Base-by-base conservation (phyloP, 139 green algal species). In the Asterochloris sp. region DNA sequence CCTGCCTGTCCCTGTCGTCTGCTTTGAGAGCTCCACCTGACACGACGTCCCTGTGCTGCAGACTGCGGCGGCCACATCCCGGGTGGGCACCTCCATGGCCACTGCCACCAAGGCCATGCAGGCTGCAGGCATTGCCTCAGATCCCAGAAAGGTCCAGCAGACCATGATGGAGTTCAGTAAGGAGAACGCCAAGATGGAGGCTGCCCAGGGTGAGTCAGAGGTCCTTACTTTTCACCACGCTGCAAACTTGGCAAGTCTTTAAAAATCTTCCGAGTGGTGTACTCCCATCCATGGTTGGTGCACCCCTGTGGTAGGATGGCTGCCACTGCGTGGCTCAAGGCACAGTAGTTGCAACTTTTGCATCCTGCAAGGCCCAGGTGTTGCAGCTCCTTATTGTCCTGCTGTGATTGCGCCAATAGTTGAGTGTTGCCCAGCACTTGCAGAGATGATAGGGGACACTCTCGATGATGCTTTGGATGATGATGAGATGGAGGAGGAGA, bases 401-500 rank as follows among this genome's bases (percentile, higher is more conserved):
- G 38, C 38, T 54, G 2, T 6, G 38, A 54, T 54, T 6, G 6
- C 6, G 38, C 38, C 38, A 54, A 6, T 6, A 54, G 4, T 54
- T 54, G 38, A 54, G 2, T 6, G 38, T 6, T 54, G 38, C 38
- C 38, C 38, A 54, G 38, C 38, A 54, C 38, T 54, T 54, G 38
- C 73, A 14, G 90, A 96, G 80, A 91, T 96, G 87, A 91, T 96
- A 86, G 91, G 89, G 1, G 88, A 91, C 29, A 85, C 92, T 9
- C 23, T 96, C 0, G 92, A 96, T 68, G 81, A 64, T 60, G 91
- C 88, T 9, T 76, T 96, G 73, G 93, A 95, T 74, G 81, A 84
- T 10, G 93, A 95, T 0, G 89, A 89, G 19, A 78, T 82, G 28
- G 92, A 96, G 79, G 91, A 89, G 4, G 93, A 96, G 78, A 91